A percentile compares a stretch with the other conserved stretches of the same genome.
These are phyloP conservation scores for Heterobasidion occidentale DNA, from an alignment of 1,284 basidiomycete species.

Conservation along the genomic window DNA sequence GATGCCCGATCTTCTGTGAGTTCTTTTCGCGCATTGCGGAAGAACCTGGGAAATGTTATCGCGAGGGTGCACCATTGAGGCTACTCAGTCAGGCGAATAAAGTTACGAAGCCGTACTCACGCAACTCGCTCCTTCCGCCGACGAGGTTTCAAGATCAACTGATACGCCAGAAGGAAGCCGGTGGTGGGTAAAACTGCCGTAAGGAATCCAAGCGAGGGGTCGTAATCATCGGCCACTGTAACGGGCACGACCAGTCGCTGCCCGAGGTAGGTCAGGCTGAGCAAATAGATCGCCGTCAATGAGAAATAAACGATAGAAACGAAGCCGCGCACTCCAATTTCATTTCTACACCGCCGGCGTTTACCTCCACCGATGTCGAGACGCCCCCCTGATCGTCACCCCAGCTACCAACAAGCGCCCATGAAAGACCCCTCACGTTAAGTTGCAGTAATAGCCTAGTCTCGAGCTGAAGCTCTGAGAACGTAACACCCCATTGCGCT, in stretches of 20 bases:
- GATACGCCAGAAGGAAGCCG: conserved; percentile 23
- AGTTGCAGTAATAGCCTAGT: conserved; percentile 17
- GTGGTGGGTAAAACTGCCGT: conserved; percentile 25
- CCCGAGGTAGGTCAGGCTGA: conserved; percentile 25
- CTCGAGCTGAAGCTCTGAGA: conserved; percentile 21
- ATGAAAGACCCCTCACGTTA: conserved; percentile 17
- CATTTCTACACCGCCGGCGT: conserved; percentile 23
- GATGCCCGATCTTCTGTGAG: conserved; percentile 54
- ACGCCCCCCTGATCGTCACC: conserved; percentile 16
- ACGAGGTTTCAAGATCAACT: conserved; percentile 24
- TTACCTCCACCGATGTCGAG: conserved; percentile 22
- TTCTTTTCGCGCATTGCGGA: conserved; percentile 40
- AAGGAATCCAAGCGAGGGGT: conserved; percentile 20
- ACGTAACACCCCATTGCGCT: conserved; percentile 22
- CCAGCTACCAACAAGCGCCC: conserved; percentile 22
- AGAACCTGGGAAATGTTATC: conserved; percentile 25
- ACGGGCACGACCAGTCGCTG: conserved; percentile 28
- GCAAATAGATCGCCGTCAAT: neutral
- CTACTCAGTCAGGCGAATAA: too few species aligned
- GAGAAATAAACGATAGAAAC: conserved; percentile 8
- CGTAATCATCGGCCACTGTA: conserved; percentile 22
- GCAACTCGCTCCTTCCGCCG: conserved; percentile 20
- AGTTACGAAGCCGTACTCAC: conserved; percentile 14
- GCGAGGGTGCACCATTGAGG: neutral
- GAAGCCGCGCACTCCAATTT: conserved; percentile 24